A percentile compares a stretch with the other conserved stretches of the same genome.
Conservation (phyloP, 2,329 filamentous ascomycete species). For the Colletotrichum spaethianum region DNA sequence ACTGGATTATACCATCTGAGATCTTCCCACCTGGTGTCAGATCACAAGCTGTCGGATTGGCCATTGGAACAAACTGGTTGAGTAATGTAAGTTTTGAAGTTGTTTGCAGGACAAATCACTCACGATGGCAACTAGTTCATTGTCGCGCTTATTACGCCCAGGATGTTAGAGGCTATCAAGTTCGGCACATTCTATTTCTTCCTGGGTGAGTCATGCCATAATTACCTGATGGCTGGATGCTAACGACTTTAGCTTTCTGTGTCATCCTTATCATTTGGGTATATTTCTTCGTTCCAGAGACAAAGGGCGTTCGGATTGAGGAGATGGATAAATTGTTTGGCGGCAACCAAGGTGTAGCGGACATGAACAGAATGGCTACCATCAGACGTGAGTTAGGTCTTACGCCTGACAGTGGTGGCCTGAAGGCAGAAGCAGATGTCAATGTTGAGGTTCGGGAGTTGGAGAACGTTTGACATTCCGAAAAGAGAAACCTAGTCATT, state of each 20-base stretch:
- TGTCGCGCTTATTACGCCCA: conserved; percentile 61
- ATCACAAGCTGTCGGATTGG: conserved; percentile 24
- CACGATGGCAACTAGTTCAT: conserved; percentile 66
- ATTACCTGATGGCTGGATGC: background rate
- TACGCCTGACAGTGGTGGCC: background rate
- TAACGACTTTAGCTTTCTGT: conserved; percentile 54
- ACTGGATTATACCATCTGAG: conserved; percentile 71
- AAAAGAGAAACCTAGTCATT: too few species aligned
- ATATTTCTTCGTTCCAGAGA: conserved; percentile 71
- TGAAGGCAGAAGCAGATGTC: background rate
- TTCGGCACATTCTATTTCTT: conserved; percentile 74
- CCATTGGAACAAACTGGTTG: conserved; percentile 27
- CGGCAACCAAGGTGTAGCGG: conserved; percentile 45
- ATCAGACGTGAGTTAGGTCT: conserved; percentile 1
- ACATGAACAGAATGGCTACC: conserved; percentile 10
- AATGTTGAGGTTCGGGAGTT: conserved; percentile 8
- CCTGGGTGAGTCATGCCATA: conserved; percentile 49
- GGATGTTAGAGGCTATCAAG: conserved; percentile 66
- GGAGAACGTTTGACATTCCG: background rate
- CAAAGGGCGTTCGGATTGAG: conserved; percentile 67
- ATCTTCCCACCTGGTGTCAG: conserved; percentile 58
- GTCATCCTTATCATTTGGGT: conserved; percentile 63
- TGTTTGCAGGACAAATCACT: conserved; percentile 69
- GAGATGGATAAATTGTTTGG: conserved; percentile 65
- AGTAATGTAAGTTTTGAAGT: conserved; percentile 47